Conservation (phyloP, 352 stramenopile species). For the Thraustochytrium striatum region DNA sequence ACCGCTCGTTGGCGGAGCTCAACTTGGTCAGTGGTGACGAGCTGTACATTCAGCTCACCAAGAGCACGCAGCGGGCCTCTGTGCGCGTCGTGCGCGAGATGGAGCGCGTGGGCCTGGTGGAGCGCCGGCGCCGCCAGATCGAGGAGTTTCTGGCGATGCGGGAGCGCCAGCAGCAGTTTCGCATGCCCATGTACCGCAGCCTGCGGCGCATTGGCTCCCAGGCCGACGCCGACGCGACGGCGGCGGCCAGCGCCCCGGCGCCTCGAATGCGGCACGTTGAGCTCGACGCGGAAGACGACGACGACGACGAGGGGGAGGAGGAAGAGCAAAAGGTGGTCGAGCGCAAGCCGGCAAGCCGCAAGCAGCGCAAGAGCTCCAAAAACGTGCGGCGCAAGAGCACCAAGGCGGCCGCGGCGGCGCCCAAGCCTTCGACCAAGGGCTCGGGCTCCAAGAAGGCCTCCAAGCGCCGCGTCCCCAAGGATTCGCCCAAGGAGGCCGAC, state of each 20-base stretch:
- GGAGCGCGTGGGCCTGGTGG: background rate
- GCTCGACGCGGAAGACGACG: background rate
- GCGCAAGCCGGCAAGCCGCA: background rate
- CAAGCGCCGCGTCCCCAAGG: background rate
- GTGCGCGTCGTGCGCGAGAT: background rate
- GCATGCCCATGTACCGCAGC: slow-evolving; percentile 22
- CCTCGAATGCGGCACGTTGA: no score
- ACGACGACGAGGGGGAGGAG: background rate
- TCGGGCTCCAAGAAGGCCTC: background rate
- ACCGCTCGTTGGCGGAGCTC: background rate
- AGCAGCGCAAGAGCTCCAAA: background rate
- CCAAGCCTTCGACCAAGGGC: background rate
- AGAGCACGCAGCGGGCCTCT: background rate
- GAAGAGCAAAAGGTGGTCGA: background rate
- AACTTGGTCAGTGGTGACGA: slow-evolving; percentile 16
- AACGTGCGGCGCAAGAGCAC: background rate
- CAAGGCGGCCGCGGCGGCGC: background rate
- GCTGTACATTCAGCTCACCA: background rate
- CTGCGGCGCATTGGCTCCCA: background rate
- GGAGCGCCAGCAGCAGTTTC: background rate
- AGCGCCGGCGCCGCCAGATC: background rate
- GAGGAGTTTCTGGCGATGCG: slow-evolving; percentile 25
- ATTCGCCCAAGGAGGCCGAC: background rate
- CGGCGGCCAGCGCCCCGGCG: no score
- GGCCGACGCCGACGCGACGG: background rate